phyloP scores from a whole-genome alignment of 768 basidiomycete species.

The Termitomyces titanicus region DNA sequence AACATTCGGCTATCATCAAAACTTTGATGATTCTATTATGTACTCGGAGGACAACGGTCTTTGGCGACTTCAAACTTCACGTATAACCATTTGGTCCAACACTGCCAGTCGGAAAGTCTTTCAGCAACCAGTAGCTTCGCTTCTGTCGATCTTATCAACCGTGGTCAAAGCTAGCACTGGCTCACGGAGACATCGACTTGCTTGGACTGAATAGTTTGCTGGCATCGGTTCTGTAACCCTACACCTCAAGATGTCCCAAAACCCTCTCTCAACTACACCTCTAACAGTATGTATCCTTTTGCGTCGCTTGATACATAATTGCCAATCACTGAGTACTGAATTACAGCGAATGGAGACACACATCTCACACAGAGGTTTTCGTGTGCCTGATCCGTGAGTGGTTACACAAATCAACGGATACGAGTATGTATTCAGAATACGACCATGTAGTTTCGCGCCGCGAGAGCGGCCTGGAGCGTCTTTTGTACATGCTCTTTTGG shows the following conservation, averaged over 20 bases:
- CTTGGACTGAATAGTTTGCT: no score
- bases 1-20: no score
- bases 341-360: slow-evolving; percentile 25
- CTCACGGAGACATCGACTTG: neutral
- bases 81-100: no score
- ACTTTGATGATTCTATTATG: no score
- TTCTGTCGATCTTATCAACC: neutral
- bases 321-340: neutral
- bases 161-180: neutral
- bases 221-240: neutral
- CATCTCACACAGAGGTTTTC: slow-evolving; percentile 30
- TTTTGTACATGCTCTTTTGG: slow-evolving; percentile 38
- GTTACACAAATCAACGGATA: neutral
- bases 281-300: slow-evolving; percentile 4
- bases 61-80: no score
- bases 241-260: neutral
- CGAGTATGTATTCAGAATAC: neutral
- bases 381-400: slow-evolving; percentile 37
- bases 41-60: no score
- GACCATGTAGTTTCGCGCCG: slow-evolving; percentile 30
- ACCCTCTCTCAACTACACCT: neutral
- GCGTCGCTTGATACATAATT: neutral
- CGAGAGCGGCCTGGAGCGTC: slow-evolving; percentile 32
- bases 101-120: neutral
- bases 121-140: neutral